Evolutionary conservation across 352 stramenopile genomes (phyloP), one percentile per base, ranked within the genome.

Genomic region (Globisporangium alternatum): DNA sequence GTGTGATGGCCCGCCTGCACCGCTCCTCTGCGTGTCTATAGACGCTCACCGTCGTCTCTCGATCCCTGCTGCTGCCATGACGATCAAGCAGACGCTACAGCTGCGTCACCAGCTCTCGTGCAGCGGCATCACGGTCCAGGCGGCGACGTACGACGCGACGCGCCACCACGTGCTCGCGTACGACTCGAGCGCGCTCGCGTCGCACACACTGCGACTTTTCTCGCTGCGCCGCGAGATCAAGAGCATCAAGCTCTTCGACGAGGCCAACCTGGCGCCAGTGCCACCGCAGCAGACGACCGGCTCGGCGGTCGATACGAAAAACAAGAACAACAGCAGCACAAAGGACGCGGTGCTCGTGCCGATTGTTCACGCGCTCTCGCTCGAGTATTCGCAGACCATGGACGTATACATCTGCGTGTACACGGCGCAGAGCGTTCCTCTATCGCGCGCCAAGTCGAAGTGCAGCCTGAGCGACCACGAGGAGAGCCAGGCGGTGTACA

Each of bases 161-260:
- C 79, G 86, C 9, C 86, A 95, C 60, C 86, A 95, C 43, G 68
- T 95, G 33, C 72, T 92, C 39, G 72, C 75, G 5, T 91, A 88
- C 60, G 80, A 83, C 67, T 76, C 71, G 22, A 61, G 72, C 5
- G 53, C 63, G 12, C 62, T 85, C 51, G 73, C 72, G 43, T 71
- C 79, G 13, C 79, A 89, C 62, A 75, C 72, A 41, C 67, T 93
- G 52, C 77, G 85, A 12, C 71, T 91, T 45, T 91, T 90, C 56
- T 91, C 82, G 37, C 71, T 93, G 51, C 82, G 84, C 1, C 72
- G 85, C 3, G 81, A 93, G 71, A 76, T 93, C 63, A 84, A 87
- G 28, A 80, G 64, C 56, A 64, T 67, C 7, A 53, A 65, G n/a
- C 62, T 93, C 19, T 83, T 93, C 55, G 69, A 81, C 30, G 56